Conservation (phyloP, 2,329 filamentous ascomycete genomes). For the Fusarium sp. region DNA sequence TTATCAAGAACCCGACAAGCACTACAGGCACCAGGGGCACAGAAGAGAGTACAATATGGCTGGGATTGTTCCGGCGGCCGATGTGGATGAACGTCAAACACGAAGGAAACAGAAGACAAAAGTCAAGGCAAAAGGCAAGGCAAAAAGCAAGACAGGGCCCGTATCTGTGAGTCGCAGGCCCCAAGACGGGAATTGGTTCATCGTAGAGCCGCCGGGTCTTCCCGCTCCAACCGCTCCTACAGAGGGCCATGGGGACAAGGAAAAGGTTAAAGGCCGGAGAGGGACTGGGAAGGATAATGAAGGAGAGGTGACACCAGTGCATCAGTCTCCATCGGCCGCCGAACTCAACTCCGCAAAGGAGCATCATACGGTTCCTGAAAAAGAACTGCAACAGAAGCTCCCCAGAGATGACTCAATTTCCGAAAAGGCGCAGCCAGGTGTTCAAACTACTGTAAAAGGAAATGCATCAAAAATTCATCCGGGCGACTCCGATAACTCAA, state of each 20-base stretch:
- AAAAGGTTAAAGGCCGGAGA: neutral
- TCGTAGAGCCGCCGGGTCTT: neutral
- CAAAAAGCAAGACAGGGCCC: neutral
- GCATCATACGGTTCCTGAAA: too few relatives aligned
- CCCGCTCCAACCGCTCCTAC: neutral
- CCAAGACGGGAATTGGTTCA: neutral
- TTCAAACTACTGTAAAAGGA: accelerated
- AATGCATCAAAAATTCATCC: accelerated
- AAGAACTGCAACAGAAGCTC: neutral
- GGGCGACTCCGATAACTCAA: accelerated
- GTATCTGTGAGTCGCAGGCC: neutral
- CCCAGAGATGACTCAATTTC: accelerated
- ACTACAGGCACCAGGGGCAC: too few relatives aligned
- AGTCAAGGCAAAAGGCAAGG: neutral
- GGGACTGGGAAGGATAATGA: accelerated
- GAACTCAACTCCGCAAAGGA: neutral
- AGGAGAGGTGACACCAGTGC: accelerated
- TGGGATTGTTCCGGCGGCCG: neutral
- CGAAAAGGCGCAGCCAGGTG: accelerated
- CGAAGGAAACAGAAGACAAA: neutral
- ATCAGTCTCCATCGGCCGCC: too few relatives aligned
- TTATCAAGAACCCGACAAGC: neutral
- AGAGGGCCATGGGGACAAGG: neutral
- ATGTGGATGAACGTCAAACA: neutral
- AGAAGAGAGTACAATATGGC: neutral